These are phyloP conservation scores for Mycena chlorophos DNA, from an alignment of 768 basidiomycete species.

Conservation along the genomic window DNA sequence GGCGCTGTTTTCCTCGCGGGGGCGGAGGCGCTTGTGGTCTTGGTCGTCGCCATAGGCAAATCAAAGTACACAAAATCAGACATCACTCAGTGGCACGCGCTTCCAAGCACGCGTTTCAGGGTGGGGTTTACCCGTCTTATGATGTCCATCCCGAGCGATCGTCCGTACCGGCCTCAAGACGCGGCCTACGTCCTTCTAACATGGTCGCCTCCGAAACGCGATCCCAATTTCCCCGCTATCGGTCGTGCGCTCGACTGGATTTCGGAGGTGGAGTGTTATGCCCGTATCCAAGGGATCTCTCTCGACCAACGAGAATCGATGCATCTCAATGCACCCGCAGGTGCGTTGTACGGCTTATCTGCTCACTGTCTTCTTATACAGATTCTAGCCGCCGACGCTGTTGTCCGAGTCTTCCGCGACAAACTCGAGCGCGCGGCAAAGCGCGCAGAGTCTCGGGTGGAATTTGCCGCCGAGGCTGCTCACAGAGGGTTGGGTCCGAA, in stretches of 20 bases:
- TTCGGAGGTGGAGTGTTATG: neutral
- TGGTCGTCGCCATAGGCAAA: neutral
- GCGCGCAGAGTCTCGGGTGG: neutral
- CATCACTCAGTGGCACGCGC: too few species aligned
- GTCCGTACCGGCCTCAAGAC: too few species aligned
- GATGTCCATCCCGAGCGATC: too few species aligned
- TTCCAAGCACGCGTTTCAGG: too few species aligned
- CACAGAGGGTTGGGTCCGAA: neutral
- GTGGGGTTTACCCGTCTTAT: too few species aligned
- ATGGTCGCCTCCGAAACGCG: neutral
- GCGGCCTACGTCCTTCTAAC: neutral
- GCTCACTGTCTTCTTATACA: neutral
- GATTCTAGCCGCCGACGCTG: neutral
- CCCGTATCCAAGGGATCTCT: neutral
- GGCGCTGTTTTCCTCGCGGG: neutral
- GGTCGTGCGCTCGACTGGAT: neutral
- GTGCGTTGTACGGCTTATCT: neutral
- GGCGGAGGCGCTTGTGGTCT: neutral
- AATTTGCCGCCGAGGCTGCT: neutral
- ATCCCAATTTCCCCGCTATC: neutral
- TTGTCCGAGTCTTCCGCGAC: neutral
- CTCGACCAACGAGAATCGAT: neutral
- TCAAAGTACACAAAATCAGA: too few species aligned
- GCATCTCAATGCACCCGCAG: neutral
- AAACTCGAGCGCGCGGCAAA: neutral